Evolutionary conservation across 768 basidiomycete genomes (phyloP), one percentile per base, ranked within the genome.

Genomic region (Hortiboletus flavorubellus): DNA sequence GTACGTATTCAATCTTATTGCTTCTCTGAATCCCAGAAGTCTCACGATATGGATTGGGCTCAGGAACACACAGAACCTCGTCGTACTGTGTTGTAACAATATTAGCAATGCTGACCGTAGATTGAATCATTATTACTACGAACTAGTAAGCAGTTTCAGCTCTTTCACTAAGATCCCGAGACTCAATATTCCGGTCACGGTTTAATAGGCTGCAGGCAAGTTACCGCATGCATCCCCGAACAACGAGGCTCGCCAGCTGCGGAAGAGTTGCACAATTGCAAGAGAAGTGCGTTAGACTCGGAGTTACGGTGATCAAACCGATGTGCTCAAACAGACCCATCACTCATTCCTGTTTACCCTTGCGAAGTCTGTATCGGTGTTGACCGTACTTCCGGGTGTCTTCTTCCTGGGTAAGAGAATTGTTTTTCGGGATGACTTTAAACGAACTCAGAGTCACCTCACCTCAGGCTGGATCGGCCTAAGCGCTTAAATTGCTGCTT

Each of bases 171-270:
- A 31, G n/a, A 31, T 16, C 29, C 46, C 6, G 49, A 42, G 2
- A 15, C 21, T 42, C 31, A 26, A 26, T 26, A 50, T 26, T 50
- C 49, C 31, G 40, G 31, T 34, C 16, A 29, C 31, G 23, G 18
- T 37, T 35, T 35, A 35, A 11, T 30, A 43, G 7, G 42, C 33
- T 26, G 31, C 15, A 42, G 31, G 26, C 18, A 31, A 12, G 30
- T 45, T 12, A 45, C 29, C n/a, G 8, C 30, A 45, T 26, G 44
- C n/a, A 4, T 39, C 38, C 29, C 42, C 35, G 29, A 15, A 30
- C 43, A 45, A 39, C 11, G 54, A 55, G 38, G 55, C 37, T 40
- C 21, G 6, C 33, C n/a, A 15, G 29, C 54, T 41, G 56, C 30
- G 21, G 46, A 56, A 30, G n/a, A 35, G 14, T 35, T 14, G 14